phyloP scores from a whole-genome alignment of 192 early-diverging fungal genomes.

The Paraglomus brasilianum region DNA sequence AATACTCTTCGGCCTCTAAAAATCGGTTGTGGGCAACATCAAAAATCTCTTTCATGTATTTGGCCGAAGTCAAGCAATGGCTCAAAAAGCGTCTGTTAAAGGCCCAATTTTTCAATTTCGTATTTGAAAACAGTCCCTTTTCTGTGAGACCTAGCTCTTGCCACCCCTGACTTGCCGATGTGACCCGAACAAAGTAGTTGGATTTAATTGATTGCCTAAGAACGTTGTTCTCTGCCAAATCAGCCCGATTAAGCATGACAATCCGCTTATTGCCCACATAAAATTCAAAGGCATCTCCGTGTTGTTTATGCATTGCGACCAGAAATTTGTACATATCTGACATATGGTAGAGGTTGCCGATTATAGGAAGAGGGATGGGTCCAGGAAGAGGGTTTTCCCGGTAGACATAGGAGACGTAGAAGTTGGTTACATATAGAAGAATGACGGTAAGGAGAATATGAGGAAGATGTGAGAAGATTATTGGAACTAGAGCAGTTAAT shows the following conservation, averaged over 20 bases:
- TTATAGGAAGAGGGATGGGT: slow-evolving; percentile 21
- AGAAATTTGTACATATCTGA: neutral
- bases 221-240: slow-evolving; percentile 18
- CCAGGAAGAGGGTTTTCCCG: slow-evolving; percentile 20
- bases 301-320: neutral
- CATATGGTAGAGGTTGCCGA: slow-evolving; percentile 19
- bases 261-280: neutral
- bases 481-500: no score
- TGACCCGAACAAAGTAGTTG: neutral
- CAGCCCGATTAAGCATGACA: slow-evolving; percentile 12
- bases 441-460: no score
- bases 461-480: no score
- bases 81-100: neutral
- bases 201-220: neutral
- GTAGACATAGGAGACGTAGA: slow-evolving; percentile 8
- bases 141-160: neutral
- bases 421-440: neutral
- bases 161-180: neutral
- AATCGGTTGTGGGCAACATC: neutral
- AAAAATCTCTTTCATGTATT: neutral
- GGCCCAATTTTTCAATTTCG: neutral
- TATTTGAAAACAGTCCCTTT: neutral
- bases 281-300: slow-evolving; percentile 20
- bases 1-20: slow-evolving; percentile 5
- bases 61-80: neutral